phyloP scores from a whole-genome alignment of 768 basidiomycete genomes.

The Pulveroboletus sp. region DNA sequence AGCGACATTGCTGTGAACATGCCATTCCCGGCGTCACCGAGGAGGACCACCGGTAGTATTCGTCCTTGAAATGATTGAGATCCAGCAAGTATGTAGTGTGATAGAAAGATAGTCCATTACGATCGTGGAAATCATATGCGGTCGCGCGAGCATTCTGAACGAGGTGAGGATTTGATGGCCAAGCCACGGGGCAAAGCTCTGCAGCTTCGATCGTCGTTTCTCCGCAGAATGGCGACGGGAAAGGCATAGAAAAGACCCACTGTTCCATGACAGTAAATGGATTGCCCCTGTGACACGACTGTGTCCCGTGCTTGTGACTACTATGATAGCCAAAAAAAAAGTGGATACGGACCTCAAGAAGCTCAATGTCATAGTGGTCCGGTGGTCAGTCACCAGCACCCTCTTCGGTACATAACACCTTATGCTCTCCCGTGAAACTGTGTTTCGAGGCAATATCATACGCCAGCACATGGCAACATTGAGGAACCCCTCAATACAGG shows the following conservation, averaged over 20 bases:
- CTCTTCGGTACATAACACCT: neutral
- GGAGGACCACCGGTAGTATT: neutral
- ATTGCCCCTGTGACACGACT: constrained; percentile 1
- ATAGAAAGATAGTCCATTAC: too few species aligned
- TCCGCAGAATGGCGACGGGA: constrained; percentile 3
- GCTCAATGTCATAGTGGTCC: neutral
- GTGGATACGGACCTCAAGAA: neutral
- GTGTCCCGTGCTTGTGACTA: neutral
- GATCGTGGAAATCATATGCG: neutral
- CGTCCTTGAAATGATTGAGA: neutral
- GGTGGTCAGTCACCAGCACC: neutral
- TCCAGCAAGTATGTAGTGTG: neutral
- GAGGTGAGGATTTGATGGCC: neutral
- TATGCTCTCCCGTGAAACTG: neutral
- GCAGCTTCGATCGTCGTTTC: constrained; percentile 6
- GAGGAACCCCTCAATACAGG: neutral
- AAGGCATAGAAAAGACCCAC: neutral
- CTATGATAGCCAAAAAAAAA: neutral
- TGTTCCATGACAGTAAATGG: neutral
- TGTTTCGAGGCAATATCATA: neutral
- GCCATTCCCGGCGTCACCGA: neutral
- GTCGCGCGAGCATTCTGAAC: neutral
- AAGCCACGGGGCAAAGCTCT: neutral
- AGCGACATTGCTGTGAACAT: constrained; percentile 1
- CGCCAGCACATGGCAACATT: neutral